Conservation (phyloP, 805 yeast species). For the Candida koratica region DNA sequence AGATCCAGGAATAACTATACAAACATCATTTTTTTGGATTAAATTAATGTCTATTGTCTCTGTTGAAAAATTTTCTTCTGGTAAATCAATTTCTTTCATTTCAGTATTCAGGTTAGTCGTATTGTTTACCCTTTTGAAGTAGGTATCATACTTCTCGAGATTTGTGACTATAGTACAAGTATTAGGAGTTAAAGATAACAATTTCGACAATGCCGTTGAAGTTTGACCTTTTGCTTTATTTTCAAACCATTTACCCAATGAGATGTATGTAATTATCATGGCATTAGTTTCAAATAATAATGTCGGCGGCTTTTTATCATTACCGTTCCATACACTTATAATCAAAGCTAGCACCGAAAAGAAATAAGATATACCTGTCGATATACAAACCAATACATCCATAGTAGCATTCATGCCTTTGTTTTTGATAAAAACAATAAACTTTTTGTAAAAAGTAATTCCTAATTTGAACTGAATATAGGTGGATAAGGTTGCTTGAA, state of each 20-base stretch:
- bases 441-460: constrained; percentile 57
- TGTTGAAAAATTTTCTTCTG: constrained; percentile 29
- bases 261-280: constrained; percentile 79
- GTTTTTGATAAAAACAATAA: constrained; percentile 62
- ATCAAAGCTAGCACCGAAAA: constrained; percentile 68
- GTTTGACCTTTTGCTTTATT: constrained; percentile 92
- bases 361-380: constrained; percentile 72
- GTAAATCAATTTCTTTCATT: constrained; percentile 3
- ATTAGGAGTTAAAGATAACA: constrained; percentile 78
- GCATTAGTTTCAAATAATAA: constrained; percentile 81
- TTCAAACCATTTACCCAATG: constrained; percentile 88
- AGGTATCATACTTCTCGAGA: constrained; percentile 20
- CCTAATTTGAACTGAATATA: constrained; percentile 71
- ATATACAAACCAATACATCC: constrained; percentile 85
- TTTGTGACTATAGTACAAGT: constrained; percentile 62
- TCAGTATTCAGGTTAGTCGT: no score
- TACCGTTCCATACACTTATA: constrained; percentile 42
- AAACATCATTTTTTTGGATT: constrained; percentile 72
- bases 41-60: constrained; percentile 66
- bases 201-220: constrained; percentile 77
- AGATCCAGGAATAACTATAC: constrained; percentile 78
- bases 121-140: constrained; percentile 11
- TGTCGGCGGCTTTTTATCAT: constrained; percentile 49
- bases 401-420: constrained; percentile 63
- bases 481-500: constrained; percentile 55